These are phyloP conservation scores for Blastobotrys terrestris DNA, from an alignment of 805 yeast species.

Conservation along the genomic window DNA sequence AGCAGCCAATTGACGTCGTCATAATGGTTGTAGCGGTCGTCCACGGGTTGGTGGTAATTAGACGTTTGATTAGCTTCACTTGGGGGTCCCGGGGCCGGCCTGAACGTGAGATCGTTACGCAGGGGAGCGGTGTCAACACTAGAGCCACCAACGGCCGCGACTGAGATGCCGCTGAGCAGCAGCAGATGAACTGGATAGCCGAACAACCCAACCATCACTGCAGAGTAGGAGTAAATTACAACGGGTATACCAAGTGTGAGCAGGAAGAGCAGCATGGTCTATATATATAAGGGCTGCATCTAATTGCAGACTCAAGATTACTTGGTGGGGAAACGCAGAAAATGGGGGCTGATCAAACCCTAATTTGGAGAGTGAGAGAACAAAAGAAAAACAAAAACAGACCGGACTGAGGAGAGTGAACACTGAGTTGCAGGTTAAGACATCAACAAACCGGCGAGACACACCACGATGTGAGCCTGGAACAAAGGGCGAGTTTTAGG, in stretches of 20 bases:
- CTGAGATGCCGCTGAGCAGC: neutral
- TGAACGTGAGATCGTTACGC: neutral
- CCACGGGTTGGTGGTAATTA: neutral
- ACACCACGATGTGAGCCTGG: neutral
- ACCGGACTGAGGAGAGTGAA: neutral
- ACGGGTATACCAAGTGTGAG: neutral
- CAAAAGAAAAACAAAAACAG: neutral
- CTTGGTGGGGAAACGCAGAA: neutral
- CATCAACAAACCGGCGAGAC: neutral
- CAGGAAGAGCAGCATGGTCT: neutral
- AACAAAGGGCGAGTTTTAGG: too few species aligned
- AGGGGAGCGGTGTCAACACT: neutral
- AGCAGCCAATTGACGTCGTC: constrained; percentile 22
- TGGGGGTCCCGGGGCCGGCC: constrained; percentile 5
- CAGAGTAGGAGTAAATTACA: neutral
- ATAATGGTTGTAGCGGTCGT: constrained; percentile 9
- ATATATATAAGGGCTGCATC: neutral
- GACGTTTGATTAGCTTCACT: constrained; percentile 6
- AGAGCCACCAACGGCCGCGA: neutral
- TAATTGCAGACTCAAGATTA: neutral
- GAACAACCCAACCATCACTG: neutral
- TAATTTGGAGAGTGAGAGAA: neutral
- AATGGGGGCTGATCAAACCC: neutral
- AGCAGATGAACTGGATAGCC: neutral
- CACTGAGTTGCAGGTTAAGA: neutral